Evolutionary conservation across 805 yeast genomes (phyloP).

Genomic region (Lipomyces lipofer): DNA sequence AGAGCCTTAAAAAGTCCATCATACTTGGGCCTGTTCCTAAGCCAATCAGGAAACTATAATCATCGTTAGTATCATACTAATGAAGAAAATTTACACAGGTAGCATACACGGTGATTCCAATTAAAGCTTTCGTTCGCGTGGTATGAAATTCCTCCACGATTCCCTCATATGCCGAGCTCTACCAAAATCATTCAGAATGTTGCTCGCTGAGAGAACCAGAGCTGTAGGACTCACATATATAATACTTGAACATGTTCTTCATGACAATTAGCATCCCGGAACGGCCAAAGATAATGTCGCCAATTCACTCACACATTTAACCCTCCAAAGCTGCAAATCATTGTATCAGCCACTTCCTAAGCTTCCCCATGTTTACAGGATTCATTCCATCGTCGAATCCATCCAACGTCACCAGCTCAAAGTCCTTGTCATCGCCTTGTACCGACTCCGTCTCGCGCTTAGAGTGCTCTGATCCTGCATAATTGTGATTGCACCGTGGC

Average conservation of each 20-base stretch:
- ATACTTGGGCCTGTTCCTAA: background rate
- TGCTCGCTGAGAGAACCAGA: conserved; percentile 58
- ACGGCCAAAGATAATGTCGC: background rate
- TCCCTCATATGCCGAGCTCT: background rate
- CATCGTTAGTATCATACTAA: too few species aligned
- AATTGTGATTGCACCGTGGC: too few species aligned
- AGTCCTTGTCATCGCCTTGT: background rate
- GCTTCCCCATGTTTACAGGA: conserved; percentile 40
- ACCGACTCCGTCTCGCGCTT: too few species aligned
- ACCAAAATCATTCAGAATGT: background rate
- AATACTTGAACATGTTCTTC: conserved; percentile 3
- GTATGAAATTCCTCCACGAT: background rate
- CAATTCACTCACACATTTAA: background rate
- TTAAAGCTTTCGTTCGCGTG: background rate
- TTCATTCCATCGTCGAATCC: conserved; percentile 41
- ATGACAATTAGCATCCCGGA: background rate
- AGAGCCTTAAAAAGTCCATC: background rate
- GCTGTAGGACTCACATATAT: conserved; percentile 44
- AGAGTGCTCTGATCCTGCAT: too few species aligned
- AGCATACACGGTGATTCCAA: background rate
- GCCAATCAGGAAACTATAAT: background rate
- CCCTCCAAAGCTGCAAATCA: conserved; percentile 27
- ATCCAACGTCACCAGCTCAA: conserved; percentile 21
- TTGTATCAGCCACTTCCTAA: conserved; percentile 45
- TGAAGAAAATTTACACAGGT: too few species aligned